A percentile compares a stretch with the other conserved stretches of the same genome.
Evolutionary conservation across 345 rosid genomes (phyloP).

Genomic region (Ailanthus altissimus): DNA sequence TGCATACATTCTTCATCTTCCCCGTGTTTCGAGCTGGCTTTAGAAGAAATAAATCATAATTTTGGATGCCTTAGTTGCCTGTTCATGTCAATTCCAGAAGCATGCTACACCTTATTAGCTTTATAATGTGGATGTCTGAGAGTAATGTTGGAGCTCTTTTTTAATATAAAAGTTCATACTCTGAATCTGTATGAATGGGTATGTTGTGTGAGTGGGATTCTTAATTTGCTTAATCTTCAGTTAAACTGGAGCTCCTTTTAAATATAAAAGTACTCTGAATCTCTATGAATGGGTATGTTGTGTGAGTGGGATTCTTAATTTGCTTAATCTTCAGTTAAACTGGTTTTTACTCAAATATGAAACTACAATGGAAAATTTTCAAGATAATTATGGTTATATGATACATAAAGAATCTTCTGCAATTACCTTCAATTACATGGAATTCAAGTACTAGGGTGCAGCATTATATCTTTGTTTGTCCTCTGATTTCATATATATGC

Average conservation of each 20-base stretch:
- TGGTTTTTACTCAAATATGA: background rate
- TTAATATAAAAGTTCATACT: background rate
- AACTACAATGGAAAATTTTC: background rate
- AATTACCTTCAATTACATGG: background rate
- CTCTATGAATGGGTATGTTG: background rate
- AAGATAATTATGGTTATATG: slow-evolving; percentile 3
- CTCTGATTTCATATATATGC: slow-evolving; percentile 16
- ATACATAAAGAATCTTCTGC: slow-evolving; percentile 8
- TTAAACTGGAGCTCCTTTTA: background rate
- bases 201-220: background rate
- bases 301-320: background rate
- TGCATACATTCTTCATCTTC: slow-evolving; percentile 7
- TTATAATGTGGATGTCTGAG: background rate
- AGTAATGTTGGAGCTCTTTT: slow-evolving; percentile 1
- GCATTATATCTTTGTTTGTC: background rate
- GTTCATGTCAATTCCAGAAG: background rate
- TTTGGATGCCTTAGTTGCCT: slow-evolving; percentile 5
- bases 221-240: background rate
- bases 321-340: background rate
- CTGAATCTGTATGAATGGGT: background rate
- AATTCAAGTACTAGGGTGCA: background rate
- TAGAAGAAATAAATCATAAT: background rate
- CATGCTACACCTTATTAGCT: background rate
- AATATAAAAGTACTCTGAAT: background rate
- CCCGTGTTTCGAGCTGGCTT: background rate